Evolutionary conservation across 805 yeast species (phyloP).

Genomic region (Saccharomyces jurei): DNA sequence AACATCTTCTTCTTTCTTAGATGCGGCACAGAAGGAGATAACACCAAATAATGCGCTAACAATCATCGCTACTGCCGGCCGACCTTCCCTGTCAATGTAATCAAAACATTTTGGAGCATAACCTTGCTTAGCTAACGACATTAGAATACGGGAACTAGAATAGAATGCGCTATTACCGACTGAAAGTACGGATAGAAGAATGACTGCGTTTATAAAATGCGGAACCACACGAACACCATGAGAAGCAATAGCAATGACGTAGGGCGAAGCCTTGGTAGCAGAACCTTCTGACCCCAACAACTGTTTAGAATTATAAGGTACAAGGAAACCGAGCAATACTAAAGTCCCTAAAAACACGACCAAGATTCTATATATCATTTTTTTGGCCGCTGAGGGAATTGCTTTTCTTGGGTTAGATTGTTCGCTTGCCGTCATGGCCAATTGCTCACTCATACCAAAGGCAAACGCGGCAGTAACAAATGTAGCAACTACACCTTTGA

Average conservation of each 20-base stretch:
- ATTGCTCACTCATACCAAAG: slow-evolving; percentile 58
- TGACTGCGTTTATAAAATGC: slow-evolving; percentile 57
- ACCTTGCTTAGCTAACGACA: slow-evolving; percentile 51
- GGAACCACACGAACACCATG: slow-evolving; percentile 50
- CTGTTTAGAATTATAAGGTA: slow-evolving; percentile 48
- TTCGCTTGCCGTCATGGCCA: slow-evolving; percentile 67
- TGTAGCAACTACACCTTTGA: slow-evolving; percentile 57
- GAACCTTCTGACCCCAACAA: slow-evolving; percentile 40
- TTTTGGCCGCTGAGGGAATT: slow-evolving; percentile 61
- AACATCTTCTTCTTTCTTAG: slow-evolving; percentile 46
- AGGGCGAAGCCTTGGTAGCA: slow-evolving; percentile 61
- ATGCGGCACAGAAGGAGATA: slow-evolving; percentile 62
- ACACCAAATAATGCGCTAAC: slow-evolving; percentile 40
- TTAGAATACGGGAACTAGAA: slow-evolving; percentile 41
- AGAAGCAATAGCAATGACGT: slow-evolving; percentile 59
- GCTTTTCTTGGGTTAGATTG: slow-evolving; percentile 52
- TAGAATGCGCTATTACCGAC: slow-evolving; percentile 53
- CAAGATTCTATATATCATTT: slow-evolving; percentile 60
- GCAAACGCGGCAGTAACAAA: slow-evolving; percentile 64
- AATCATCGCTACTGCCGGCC: slow-evolving; percentile 50
- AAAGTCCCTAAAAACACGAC: slow-evolving; percentile 49
- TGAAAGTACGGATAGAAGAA: slow-evolving; percentile 52
- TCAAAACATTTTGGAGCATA: slow-evolving; percentile 49
- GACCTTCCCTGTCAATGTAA: slow-evolving; percentile 56
- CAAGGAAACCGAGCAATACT: slow-evolving; percentile 47